A percentile compares a stretch with the other conserved stretches of the same genome.
Evolutionary conservation across 306 rosid genomes (phyloP).

Genomic region (Heteromeles arbutifolia): DNA sequence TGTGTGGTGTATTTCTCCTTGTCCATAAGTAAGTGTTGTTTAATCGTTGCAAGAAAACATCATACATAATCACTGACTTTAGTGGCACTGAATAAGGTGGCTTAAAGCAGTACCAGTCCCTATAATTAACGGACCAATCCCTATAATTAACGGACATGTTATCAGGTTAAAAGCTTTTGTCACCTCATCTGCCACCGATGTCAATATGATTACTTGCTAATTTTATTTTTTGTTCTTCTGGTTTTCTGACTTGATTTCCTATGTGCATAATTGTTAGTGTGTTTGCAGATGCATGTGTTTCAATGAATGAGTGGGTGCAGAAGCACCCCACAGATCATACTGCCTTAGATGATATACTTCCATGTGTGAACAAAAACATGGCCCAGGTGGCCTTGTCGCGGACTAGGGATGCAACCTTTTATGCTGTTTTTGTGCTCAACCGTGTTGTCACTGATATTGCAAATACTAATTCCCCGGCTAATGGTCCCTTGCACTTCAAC

Average conservation of each 20-base stretch:
- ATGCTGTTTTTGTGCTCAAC: slow-evolving; percentile 31
- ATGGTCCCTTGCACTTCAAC: slow-evolving; percentile 37
- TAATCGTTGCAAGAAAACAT: background rate
- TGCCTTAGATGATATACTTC: slow-evolving; percentile 71
- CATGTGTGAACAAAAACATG: slow-evolving; percentile 62
- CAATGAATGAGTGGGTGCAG: slow-evolving; percentile 79
- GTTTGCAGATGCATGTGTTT: slow-evolving; percentile 68
- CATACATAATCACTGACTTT: background rate
- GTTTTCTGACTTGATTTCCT: background rate
- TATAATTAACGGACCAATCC: background rate
- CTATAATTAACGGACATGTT: background rate
- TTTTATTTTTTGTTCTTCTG: background rate
- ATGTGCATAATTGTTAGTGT: slow-evolving; percentile 30
- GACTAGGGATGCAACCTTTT: slow-evolving; percentile 38
- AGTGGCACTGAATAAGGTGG: background rate
- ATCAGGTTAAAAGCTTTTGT: background rate
- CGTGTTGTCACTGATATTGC: slow-evolving; percentile 19
- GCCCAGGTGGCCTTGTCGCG: slow-evolving; percentile 32
- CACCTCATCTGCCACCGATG: too few species aligned
- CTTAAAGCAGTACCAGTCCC: background rate
- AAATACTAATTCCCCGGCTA: slow-evolving; percentile 27
- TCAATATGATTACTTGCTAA: background rate
- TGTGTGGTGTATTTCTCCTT: slow-evolving; percentile 71
- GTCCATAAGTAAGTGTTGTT: slow-evolving; percentile 66
- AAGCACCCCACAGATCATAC: slow-evolving; percentile 59